Conservation (phyloP, 2,329 filamentous ascomycete species). For the Aspergillus latus region DNA sequence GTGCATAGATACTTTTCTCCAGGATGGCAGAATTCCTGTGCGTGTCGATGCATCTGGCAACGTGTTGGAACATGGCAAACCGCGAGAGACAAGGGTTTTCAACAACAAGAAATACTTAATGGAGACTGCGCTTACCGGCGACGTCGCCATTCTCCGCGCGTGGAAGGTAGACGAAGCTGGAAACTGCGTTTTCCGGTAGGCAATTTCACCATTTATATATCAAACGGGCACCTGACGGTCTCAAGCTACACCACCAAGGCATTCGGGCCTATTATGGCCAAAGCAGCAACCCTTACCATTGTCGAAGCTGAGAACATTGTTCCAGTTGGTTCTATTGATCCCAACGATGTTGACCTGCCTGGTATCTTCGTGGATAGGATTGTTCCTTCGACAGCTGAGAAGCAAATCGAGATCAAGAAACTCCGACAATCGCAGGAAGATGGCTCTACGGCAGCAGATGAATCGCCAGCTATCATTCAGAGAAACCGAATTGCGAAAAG, state of each 20-base stretch:
- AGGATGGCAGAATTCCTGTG: conserved; percentile 59
- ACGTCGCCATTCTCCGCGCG: conserved; percentile 74
- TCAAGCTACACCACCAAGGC: conserved; percentile 67
- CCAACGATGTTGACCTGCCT: conserved; percentile 73
- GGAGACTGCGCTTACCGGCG: conserved; percentile 73
- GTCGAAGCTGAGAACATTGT: conserved; percentile 87
- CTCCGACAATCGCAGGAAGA: conserved; percentile 47
- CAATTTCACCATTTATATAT: neutral
- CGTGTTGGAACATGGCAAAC: conserved; percentile 67
- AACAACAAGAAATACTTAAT: conserved; percentile 71
- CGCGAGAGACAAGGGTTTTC: conserved; percentile 71
- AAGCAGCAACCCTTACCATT: conserved; percentile 74
- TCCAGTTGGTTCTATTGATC: conserved; percentile 67
- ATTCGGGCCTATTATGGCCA: conserved; percentile 75
- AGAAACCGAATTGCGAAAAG: conserved; percentile 68
- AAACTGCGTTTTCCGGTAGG: conserved; percentile 73
- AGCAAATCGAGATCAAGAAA: conserved; percentile 71
- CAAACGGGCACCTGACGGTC: neutral
- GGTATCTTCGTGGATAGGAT: conserved; percentile 83
- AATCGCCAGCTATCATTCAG: conserved; percentile 36
- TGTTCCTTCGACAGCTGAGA: conserved; percentile 68
- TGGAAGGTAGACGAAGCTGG: conserved; percentile 74
- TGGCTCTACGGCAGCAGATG: conserved; percentile 37
- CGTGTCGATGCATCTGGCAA: conserved; percentile 79
- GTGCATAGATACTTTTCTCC: conserved; percentile 36